Evolutionary conservation across 2,329 filamentous ascomycete genomes (phyloP), one percentile per base, ranked within the genome.

Genomic region (Tolypocladium nubicola): DNA sequence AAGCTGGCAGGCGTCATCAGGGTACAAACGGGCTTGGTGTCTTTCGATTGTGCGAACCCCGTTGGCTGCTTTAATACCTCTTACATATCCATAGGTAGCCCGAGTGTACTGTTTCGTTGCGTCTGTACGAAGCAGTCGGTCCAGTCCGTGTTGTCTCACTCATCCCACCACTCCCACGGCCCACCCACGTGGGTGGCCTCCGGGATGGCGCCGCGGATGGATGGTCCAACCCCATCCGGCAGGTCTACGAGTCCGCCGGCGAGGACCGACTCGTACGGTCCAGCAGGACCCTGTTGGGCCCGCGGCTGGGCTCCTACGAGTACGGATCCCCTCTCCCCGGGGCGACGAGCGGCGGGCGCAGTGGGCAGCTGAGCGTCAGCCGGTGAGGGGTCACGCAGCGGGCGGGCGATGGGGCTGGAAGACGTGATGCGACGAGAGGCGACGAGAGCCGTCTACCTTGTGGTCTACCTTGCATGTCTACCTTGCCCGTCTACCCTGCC

Each of bases 1-100:
- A 54, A 38, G 52, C 56, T 58, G 52, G 58, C 57, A 56, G 59
- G 59, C 59, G 59, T 61, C 59, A 56, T 59, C 55, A 56, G 49
- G 53, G 47, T 53, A 56, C 30, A 35, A 6, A 53, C 38, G 30
- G 50, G 56, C 40, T 30, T 54, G 52, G 43, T 50, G 37, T 40
- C 21, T 52, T 33, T 52, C 37, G 19, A 26, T n/a, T 54, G 37
- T 43, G 38, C 30, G 38, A 14, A 19, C 43, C 30, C 19, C 19
- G 11, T 54, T 23, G 13, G 1, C n/a, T 54, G 30, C 47, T 35
- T 50, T 16, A 33, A 19, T n/a, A n/a, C 19, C 23, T 47, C 7
- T 50, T 50, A 33, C 23, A 33, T 50, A 50, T 50, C 45, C 26
- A 35, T 2, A 4, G 19, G 26, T 19, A 50, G 47, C 47, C 16